Base-by-base conservation (phyloP, 192 early-diverging fungal genomes). In the Coemansia sp. region DNA sequence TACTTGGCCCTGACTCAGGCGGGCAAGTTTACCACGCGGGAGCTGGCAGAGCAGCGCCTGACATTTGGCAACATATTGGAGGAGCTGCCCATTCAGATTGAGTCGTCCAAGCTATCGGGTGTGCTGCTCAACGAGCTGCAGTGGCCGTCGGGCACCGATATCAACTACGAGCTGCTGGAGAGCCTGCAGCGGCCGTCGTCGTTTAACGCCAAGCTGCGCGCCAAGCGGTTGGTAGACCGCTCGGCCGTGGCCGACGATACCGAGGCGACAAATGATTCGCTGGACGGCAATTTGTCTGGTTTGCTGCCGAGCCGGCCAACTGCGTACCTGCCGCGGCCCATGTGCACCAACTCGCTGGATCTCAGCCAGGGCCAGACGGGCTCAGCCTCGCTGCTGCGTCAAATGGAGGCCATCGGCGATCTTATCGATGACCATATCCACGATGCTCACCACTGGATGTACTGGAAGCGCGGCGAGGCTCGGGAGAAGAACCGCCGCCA, bases 401-500 rank as follows among this genome's bases (percentile, higher is more conserved):
- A 74, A 62, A 73, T 91, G 44, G 94, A 95, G 75, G 81, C 87
- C 14, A 91, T 89, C 73, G 81, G 92, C 44, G 95, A 96, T 71
- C 91, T 92, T 71, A 86, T 95, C 24, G 97, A 99, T 58, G 92
- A 91, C 24, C 88, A 96, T 56, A 88, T 88, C 50, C 92, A 93
- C 76, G 90, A 96, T 67, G 90, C 93, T 63, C 89, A 88, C 85
- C 88, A 92, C 68, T 95, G 93, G 85, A 88, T 91, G 65, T 91
- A 92, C 75, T 98, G 97, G 97, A 91, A 97, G 80, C 88, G 94
- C 66, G 88, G 85, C 57, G 82, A 90, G 71, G 87, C 89, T 61
- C 89, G 91, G 73, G 97, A 98, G 70, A 89, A 94, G 82, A 75
- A 84, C 62, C 88, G 88, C 76, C 76, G 88, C 70, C 83, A 84